phyloP scores from a whole-genome alignment of 1,284 basidiomycete species.

The Ceratobasidium sp. region DNA sequence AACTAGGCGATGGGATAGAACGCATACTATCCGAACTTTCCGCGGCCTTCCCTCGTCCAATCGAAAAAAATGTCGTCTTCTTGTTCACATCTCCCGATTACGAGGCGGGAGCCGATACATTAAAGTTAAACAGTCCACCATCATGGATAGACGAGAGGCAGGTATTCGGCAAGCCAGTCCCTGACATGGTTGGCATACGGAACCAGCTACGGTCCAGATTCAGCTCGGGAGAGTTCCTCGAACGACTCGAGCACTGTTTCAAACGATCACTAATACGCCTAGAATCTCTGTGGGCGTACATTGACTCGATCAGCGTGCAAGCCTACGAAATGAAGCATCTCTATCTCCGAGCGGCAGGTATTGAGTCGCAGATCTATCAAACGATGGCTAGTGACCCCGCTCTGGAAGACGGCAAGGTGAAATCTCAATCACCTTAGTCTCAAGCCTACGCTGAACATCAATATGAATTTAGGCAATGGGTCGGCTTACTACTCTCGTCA shows the following conservation, averaged over 20 bases:
- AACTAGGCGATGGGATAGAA: background rate
- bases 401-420: background rate
- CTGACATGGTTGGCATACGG: background rate
- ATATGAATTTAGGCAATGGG: background rate
- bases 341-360: background rate
- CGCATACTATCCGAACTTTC: background rate
- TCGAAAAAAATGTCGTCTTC: background rate
- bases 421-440: background rate
- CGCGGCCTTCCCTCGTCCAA: background rate
- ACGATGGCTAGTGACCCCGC: background rate
- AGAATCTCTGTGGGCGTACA: background rate
- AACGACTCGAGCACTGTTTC: background rate
- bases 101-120: no score
- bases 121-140: background rate
- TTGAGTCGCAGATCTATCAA: background rate
- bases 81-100: background rate
- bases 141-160: background rate
- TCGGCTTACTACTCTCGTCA: background rate
- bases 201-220: background rate
- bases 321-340: background rate
- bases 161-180: background rate
- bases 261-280: background rate
- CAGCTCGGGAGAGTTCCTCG: background rate
- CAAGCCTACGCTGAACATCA: background rate
- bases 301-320: background rate